Percentiles rank a stretch among this genome's conserved stretches.
These are phyloP conservation scores for Saccharomyces hybrid DNA, from an alignment of 1,139 yeast species.

Conservation along the genomic window DNA sequence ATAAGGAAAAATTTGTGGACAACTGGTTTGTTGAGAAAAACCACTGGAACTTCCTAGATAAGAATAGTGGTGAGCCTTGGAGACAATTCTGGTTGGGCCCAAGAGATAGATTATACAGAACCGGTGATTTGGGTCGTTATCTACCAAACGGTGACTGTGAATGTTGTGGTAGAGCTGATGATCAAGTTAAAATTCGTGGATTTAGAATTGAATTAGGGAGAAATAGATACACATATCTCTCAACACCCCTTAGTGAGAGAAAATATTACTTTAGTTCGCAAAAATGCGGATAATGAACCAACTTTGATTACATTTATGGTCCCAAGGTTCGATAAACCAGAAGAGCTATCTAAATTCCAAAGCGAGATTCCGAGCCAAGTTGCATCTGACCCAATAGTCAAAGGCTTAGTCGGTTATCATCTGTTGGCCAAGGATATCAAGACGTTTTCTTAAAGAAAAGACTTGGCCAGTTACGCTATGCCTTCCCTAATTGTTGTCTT, in stretches of 20 bases:
- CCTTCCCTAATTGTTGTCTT: constrained; percentile 89
- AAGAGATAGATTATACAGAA: constrained; percentile 88
- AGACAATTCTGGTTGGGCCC: constrained; percentile 84
- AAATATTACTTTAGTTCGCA: constrained; percentile 84
- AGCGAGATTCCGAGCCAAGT: constrained; percentile 36
- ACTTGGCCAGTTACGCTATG: constrained; percentile 87
- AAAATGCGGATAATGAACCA: constrained; percentile 89
- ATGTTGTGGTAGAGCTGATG: constrained; percentile 98
- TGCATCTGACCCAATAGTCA: constrained; percentile 57
- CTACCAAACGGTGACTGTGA: constrained; percentile 96
- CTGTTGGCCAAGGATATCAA: constrained; percentile 75
- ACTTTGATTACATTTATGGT: constrained; percentile 86
- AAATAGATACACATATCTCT: constrained; percentile 92
- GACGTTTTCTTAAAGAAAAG: constrained; percentile 69
- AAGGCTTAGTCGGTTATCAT: constrained; percentile 70
- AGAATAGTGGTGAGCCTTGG: constrained; percentile 51
- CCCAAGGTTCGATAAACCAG: constrained; percentile 60
- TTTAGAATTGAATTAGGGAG: constrained; percentile 97
- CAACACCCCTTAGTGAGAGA: constrained; percentile 89
- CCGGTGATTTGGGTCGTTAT: constrained; percentile 96
- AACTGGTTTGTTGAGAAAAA: constrained; percentile 75
- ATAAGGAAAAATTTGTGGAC: constrained; percentile 75
- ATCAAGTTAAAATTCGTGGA: constrained; percentile 96
- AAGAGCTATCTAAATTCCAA: constrained; percentile 30
- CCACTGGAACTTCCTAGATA: constrained; percentile 54